Evolutionary conservation across 2,329 filamentous ascomycete species (phyloP), one percentile per base, ranked within the genome.

Genomic region (Paraphoma chrysanthemicola): DNA sequence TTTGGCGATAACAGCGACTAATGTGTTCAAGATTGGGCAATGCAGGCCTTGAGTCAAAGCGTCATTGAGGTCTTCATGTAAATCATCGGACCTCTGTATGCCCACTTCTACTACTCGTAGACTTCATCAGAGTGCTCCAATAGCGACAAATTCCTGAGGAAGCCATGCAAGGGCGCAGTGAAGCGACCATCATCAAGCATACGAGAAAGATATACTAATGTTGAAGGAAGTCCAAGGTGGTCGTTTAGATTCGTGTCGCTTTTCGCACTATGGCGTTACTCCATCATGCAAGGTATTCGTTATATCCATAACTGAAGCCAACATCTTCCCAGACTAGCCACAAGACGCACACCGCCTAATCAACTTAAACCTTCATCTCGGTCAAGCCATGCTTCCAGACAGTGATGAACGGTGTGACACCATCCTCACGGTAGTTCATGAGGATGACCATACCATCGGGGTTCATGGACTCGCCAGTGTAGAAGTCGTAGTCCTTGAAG

Each of bases 371-470:
- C 91, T 99, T 98, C 85, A 88, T 88, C 83, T 90, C 89, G 70
- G 82, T 84, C 65, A 98, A 81, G 76, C 94, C 95, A 83, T 97
- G 90, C 88, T 98, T 97, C 94, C 93, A 98, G 83, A 96, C 82
- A 68, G 88, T 90, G 72, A 96, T 85, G 78, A 86, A 99, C 59
- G 95, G 95, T 53, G 94, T 98, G 69, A 90, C 80, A 79, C 95
- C 95, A 73, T 98, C 95, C 79, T 97, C 93, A 73, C 95, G 94
- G 88, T 97, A 99, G 87, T 97, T 96, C 77, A 97, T 90, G 68
- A 97, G 91, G 66, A 93, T 85, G 72, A 97, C 85, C 95, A 97
- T 96, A 84, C 90, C 93, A 75, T 97, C 91, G 71, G 90, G 89
- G 81, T 96, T 87, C 92, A 96, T 96, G 71, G 88, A 90, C 85